Base-by-base conservation (phyloP, 306 rosid genomes). In the Quercus berberidifolia region DNA sequence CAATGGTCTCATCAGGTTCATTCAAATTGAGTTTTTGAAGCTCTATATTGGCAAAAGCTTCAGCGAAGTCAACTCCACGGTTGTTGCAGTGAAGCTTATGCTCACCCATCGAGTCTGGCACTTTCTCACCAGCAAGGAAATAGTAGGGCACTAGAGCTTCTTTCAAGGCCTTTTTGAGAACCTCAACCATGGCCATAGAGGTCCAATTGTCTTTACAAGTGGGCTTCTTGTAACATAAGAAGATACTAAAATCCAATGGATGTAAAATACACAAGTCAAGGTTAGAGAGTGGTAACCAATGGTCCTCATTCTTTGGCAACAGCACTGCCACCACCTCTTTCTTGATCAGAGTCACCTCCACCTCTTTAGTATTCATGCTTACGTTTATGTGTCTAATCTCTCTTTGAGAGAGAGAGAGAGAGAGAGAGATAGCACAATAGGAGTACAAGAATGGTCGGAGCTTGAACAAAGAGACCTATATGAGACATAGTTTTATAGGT, bases 71-170 rank as follows among this genome's bases (percentile, higher is more conserved):
- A 33, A 91, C 97, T 6, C 96, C 96, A 19, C 91, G 89, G 57
- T 93, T 91, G 80, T 89, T 89, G 75, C 96, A 93, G 2, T 81
- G 87, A 21, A 93, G 74, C 82, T 93, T 96, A 0, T 94, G 97
- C 84, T 91, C 96, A 17, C 88, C 92, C 1, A 31, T 62, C 0
- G 81, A 59, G 83, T 88, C 91, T 0, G 14, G 3, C 52, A 89
- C 91, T 55, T 91, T 80, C 78, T 92, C 97, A 3, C 94, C 97
- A 0, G 89, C 88, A 4, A 92, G 78, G 31, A 83, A 89, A 69
- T 91, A 89, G 83, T 76, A 92, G 15, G 94, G 54, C 0, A 87
- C 84, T 1, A 93, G 71, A 33, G 85, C 78, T 70, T 85, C 80
- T 51, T 91, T 79, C 7, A 93, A 63, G n/a, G 86, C 87, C 76